phyloP scores from a whole-genome alignment of 169 alveolate genomes.

The Eimeria sp. region DNA sequence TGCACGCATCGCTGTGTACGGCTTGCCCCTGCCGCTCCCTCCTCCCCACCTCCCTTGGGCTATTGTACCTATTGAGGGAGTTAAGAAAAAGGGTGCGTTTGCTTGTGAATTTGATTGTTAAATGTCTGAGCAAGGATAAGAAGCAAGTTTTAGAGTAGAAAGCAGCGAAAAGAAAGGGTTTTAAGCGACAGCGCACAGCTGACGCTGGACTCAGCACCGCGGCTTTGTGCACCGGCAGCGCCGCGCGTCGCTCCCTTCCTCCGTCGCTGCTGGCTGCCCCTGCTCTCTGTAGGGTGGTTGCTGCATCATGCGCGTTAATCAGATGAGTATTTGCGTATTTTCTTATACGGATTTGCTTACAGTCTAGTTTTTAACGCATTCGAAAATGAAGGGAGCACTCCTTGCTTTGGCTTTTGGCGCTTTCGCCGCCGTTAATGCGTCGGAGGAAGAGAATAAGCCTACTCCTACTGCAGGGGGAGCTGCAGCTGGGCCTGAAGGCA shows the following conservation, averaged over 20 bases:
- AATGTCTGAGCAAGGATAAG: not conserved
- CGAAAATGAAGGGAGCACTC: constrained; percentile 28
- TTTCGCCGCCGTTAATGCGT: not conserved
- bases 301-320: not conserved
- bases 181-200: not conserved
- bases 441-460: not conserved
- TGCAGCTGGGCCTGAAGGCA: no score
- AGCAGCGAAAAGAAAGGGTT: not conserved
- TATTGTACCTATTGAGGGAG: not conserved
- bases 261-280: constrained; percentile 19
- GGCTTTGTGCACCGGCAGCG: constrained; percentile 24
- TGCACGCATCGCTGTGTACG: not conserved
- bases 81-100: no score
- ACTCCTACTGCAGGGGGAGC: no score
- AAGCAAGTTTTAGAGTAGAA: not conserved
- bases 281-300: not conserved
- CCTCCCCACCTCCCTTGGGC: not conserved
- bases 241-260: constrained; percentile 47
- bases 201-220: not conserved
- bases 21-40: constrained; percentile 22
- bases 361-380: not conserved
- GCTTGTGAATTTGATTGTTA: not conserved
- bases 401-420: constrained; percentile 11
- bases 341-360: not conserved
- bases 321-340: constrained; percentile 16